phyloP scores from a whole-genome alignment of 192 early-diverging fungal genomes.

The Podila epigama region DNA sequence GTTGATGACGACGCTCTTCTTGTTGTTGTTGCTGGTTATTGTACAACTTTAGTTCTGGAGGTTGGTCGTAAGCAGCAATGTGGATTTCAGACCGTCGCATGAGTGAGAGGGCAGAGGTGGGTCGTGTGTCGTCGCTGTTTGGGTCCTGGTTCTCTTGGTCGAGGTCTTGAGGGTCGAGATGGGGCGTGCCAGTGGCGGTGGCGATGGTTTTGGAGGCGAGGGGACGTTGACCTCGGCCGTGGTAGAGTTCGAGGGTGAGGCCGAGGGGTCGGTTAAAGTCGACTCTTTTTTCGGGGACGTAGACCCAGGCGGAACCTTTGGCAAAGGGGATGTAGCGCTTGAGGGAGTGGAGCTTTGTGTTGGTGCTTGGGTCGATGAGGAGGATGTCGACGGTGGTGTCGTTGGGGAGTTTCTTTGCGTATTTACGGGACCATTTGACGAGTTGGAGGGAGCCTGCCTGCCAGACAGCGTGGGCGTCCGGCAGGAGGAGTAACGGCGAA shows the following conservation, averaged over 20 bases:
- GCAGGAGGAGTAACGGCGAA: constrained; percentile 22
- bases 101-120: neutral
- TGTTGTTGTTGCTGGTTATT: too few relatives aligned
- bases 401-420: constrained; percentile 14
- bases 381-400: constrained; percentile 42
- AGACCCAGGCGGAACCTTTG: constrained; percentile 21
- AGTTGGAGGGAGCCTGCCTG: constrained; percentile 25
- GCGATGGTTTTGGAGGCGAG: constrained; percentile 1
- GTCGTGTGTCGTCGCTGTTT: neutral
- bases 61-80: neutral
- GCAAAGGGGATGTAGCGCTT: constrained; percentile 27
- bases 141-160: too few relatives aligned
- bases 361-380: constrained; percentile 19
- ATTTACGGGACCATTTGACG: constrained; percentile 39
- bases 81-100: neutral
- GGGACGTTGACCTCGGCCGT: constrained; percentile 8
- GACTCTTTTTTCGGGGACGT: constrained; percentile 14
- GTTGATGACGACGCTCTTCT: too few relatives aligned
- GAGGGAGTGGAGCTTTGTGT: constrained; percentile 20
- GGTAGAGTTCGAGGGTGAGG: constrained; percentile 23
- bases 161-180: neutral
- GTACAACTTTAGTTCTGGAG: too few relatives aligned
- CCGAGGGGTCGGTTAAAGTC: constrained; percentile 3
- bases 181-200: neutral
- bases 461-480: constrained; percentile 26